Conservation (phyloP, 2,329 filamentous ascomycete species). For the Alternaria novae-zelandiae region DNA sequence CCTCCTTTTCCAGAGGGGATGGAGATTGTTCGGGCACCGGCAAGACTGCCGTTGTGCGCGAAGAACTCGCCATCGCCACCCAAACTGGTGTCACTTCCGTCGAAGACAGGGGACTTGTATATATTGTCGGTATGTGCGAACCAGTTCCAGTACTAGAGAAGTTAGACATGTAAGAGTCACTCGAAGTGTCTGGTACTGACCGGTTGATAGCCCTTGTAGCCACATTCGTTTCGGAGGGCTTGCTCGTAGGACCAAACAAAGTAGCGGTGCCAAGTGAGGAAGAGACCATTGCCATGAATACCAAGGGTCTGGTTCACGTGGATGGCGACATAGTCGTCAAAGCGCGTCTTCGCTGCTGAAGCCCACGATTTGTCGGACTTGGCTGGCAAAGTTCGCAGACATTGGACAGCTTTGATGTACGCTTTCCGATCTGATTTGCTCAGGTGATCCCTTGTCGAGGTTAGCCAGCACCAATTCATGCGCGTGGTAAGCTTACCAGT, state of each 20-base stretch:
- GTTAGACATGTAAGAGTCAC: not conserved
- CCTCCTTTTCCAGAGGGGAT: conserved; percentile 8
- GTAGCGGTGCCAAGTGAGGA: conserved; percentile 8
- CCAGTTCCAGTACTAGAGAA: conserved; percentile 6
- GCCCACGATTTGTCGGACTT: conserved; percentile 4
- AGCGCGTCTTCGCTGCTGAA: conserved; percentile 7
- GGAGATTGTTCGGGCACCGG: not conserved
- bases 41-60: conserved; percentile 5
- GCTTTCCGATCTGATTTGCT: not conserved
- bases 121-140: conserved; percentile 3
- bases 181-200: not conserved
- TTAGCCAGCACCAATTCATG: not conserved
- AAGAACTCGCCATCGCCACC: conserved; percentile 8
- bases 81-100: conserved; percentile 4
- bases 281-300: conserved; percentile 1
- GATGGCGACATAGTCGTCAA: conserved; percentile 7
- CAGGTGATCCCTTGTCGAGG: conserved; percentile 1
- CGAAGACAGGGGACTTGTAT: conserved; percentile 1
- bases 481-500: not conserved
- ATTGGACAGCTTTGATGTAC: conserved; percentile 4
- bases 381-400: conserved; percentile 3
- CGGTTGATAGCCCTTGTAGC: conserved; percentile 7
- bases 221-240: conserved; percentile 7
- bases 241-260: conserved; percentile 8
- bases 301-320: conserved; percentile 6